Evolutionary conservation across 129 eudicot genomes (phyloP).

Genomic region (Gnaphalium uliginosum): DNA sequence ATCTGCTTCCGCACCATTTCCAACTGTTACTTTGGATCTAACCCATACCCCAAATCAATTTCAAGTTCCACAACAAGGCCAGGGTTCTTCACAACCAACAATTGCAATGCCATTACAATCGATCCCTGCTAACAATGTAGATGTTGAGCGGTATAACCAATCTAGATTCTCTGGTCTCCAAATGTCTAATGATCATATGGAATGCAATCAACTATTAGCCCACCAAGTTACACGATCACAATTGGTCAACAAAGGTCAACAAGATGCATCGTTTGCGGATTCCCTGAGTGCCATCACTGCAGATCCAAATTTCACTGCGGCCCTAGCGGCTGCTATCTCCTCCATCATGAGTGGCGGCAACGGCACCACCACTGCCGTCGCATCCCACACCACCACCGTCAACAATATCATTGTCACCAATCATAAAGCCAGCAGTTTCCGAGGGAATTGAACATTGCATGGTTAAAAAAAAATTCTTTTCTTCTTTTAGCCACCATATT

Average conservation of each 20-base stretch:
- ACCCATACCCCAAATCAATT: conserved; percentile 64
- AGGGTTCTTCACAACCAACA: conserved; percentile 14
- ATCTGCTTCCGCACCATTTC: conserved; percentile 94
- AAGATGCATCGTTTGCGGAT: conserved; percentile 49
- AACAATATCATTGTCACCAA: conserved; percentile 22
- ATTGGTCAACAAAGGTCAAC: conserved; percentile 24
- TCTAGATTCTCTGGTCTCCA: conserved; percentile 75
- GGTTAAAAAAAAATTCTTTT: conserved; percentile 34
- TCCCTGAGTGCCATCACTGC: conserved; percentile 73
- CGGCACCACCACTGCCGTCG: conserved; percentile 16
- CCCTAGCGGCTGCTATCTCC: conserved; percentile 81
- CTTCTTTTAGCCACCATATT: conserved; percentile 32
- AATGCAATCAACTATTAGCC: conserved; percentile 22
- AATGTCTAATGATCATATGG: conserved; percentile 38
- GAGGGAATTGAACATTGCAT: conserved; percentile 30
- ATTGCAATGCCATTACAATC: conserved; percentile 31
- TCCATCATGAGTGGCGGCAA: conserved; percentile 63
- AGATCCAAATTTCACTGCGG: conserved; percentile 89
- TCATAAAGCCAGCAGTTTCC: conserved; percentile 28
- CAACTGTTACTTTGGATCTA: conserved; percentile 86
- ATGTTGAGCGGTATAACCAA: conserved; percentile 43
- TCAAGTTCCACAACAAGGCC: conserved; percentile 38
- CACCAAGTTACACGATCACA: conserved; percentile 38
- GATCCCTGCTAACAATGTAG: conserved; percentile 40
- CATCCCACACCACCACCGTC: conserved; percentile 25